phyloP scores from a whole-genome alignment of 495 filamentous ascomycete species.

The Cladorrhinum samala region DNA sequence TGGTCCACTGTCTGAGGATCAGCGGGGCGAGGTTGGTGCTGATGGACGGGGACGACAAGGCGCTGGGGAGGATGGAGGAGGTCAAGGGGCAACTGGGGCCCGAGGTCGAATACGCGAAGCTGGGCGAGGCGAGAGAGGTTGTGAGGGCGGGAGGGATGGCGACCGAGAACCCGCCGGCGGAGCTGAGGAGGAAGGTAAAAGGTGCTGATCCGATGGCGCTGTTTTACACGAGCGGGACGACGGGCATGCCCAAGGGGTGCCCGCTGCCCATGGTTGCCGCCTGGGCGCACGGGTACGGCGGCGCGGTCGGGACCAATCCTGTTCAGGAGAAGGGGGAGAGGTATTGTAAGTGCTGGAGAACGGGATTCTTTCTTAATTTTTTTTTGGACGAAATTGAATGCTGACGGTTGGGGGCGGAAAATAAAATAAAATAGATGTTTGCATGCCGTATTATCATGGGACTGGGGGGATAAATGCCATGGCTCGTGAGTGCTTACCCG shows the following conservation, averaged over 20 bases:
- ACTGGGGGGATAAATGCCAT: constrained; percentile 58
- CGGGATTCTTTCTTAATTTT: too few species aligned
- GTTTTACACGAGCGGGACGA: constrained; percentile 62
- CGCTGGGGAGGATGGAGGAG: constrained; percentile 51
- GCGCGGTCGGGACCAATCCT: constrained; percentile 12
- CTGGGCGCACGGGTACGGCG: constrained; percentile 24
- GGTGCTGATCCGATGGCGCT: constrained; percentile 51
- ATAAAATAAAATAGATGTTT: constrained; percentile 38
- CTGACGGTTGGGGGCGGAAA: too few species aligned
- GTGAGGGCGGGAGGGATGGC: background rate
- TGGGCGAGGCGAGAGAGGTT: constrained; percentile 37
- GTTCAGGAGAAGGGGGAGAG: constrained; percentile 9
- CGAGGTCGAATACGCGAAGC: constrained; percentile 44
- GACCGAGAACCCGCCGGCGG: constrained; percentile 22
- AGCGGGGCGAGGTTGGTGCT: constrained; percentile 52
- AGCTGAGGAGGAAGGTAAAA: constrained; percentile 41
- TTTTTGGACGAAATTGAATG: background rate
- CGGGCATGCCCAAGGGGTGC: constrained; percentile 46
- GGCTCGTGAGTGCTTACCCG: constrained; percentile 16
- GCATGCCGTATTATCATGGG: constrained; percentile 80
- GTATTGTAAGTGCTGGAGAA: constrained; percentile 22
- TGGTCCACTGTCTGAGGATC: constrained; percentile 64
- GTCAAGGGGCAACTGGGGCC: constrained; percentile 40
- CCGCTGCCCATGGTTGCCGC: constrained; percentile 42
- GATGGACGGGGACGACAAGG: constrained; percentile 57